A percentile compares a stretch with the other conserved stretches of the same genome.
Evolutionary conservation across 345 rosid genomes (phyloP).

Genomic region (Iberis pinnata): DNA sequence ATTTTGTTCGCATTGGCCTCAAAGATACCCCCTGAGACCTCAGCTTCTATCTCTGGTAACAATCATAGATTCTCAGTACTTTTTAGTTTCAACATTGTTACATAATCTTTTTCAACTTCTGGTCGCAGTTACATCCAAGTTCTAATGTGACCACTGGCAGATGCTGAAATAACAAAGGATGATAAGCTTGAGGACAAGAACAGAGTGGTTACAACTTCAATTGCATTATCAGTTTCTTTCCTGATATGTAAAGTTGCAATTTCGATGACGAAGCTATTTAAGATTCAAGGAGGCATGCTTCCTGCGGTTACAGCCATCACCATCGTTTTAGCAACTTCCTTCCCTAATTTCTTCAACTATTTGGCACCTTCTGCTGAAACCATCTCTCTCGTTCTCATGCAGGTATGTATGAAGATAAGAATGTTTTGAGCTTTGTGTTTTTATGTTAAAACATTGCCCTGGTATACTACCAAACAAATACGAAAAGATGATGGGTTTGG

Average conservation of each 20-base stretch:
- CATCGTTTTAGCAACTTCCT: slow-evolving; percentile 53
- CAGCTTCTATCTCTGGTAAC: slow-evolving; percentile 43
- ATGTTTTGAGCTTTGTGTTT: too few relatives aligned
- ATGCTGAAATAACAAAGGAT: slow-evolving; percentile 28
- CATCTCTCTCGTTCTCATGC: slow-evolving; percentile 67
- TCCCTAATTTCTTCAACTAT: slow-evolving; percentile 49
- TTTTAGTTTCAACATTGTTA: background rate
- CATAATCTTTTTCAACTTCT: background rate
- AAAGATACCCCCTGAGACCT: slow-evolving; percentile 52
- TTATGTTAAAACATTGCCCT: too few relatives aligned
- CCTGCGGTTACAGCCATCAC: slow-evolving; percentile 60
- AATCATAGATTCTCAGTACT: background rate
- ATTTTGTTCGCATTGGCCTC: slow-evolving; percentile 63
- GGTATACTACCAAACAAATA: too few relatives aligned
- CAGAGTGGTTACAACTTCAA: slow-evolving; percentile 46
- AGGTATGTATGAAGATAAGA: slow-evolving; percentile 43
- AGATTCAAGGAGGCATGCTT: slow-evolving; percentile 65
- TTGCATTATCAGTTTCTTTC: slow-evolving; percentile 55
- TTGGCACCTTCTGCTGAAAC: slow-evolving; percentile 65
- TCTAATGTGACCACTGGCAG: slow-evolving; percentile 31
- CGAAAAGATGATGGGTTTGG: too few relatives aligned
- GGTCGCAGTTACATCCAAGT: background rate
- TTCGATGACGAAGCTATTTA: slow-evolving; percentile 31
- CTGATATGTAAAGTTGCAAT: slow-evolving; percentile 58
- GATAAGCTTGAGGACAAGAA: slow-evolving; percentile 36